A percentile compares a stretch with the other conserved stretches of the same genome.
phyloP scores from a whole-genome alignment of 495 filamentous ascomycete genomes.

The Usnea hakonensis region DNA sequence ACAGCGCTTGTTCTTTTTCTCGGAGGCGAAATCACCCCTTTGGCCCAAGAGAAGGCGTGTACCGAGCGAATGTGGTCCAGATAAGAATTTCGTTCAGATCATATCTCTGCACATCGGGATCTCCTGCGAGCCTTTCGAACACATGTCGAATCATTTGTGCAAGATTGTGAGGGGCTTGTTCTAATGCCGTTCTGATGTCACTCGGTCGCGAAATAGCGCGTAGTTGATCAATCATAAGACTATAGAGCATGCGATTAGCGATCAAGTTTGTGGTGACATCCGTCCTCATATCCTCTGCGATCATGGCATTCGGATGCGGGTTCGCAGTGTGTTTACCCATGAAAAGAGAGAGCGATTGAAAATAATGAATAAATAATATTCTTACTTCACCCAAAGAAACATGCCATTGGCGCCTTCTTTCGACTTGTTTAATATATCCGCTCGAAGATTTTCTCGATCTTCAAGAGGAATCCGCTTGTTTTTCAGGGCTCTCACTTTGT shows the following conservation, averaged over 20 bases:
- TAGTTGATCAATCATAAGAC: constrained; percentile 32
- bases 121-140: constrained; percentile 24
- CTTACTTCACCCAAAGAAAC: constrained; percentile 32
- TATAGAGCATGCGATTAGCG: neutral
- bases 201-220: constrained; percentile 24
- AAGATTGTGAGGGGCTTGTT: constrained; percentile 28
- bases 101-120: constrained; percentile 24
- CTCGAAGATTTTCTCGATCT: constrained; percentile 17
- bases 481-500: constrained; percentile 23
- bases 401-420: constrained; percentile 30
- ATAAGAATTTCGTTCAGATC: constrained; percentile 31
- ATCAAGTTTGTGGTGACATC: neutral
- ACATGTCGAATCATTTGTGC: constrained; percentile 32
- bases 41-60: constrained; percentile 27
- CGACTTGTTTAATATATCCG: constrained; percentile 28
- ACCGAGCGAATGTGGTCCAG: constrained; percentile 31
- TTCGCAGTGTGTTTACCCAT: neutral
- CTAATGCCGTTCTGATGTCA: constrained; percentile 26
- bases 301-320: neutral
- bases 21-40: constrained; percentile 19
- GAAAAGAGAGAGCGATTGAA: neutral
- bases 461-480: constrained; percentile 13
- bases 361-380: neutral
- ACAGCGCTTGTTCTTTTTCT: neutral
- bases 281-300: neutral